phyloP scores from a whole-genome alignment of 306 rosid species.

The Rosa persica region DNA sequence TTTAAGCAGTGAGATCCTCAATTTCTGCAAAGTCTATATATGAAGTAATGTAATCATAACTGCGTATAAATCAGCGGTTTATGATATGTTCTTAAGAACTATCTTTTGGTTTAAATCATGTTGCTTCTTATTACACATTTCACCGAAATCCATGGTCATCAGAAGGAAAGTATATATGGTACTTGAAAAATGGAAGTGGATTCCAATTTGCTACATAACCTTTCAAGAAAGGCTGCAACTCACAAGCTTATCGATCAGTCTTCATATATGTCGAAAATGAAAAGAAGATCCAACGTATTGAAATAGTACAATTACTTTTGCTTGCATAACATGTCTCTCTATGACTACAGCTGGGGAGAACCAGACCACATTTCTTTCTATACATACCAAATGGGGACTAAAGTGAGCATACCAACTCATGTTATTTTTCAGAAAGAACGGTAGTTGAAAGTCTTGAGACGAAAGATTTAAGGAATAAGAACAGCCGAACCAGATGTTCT shows the following conservation, averaged over 20 bases:
- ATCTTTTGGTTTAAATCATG: neutral
- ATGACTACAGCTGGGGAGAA: neutral
- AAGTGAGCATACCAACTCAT: neutral
- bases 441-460: neutral
- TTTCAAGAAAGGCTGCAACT: neutral
- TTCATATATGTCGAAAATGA: neutral
- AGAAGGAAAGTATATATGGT: neutral
- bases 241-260: neutral
- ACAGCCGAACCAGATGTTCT: slow-evolving; percentile 80
- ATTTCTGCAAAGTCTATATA: neutral
- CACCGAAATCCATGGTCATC: neutral
- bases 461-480: slow-evolving; percentile 52
- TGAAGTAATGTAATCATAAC: slow-evolving; percentile 3
- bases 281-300: neutral
- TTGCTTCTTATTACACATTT: neutral
- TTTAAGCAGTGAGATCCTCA: slow-evolving; percentile 1
- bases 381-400: neutral
- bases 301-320: neutral
- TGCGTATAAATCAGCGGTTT: neutral
- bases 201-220: neutral
- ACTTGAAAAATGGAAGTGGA: neutral
- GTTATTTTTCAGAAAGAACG: neutral
- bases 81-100: neutral
- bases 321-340: neutral
- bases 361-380: neutral